A percentile compares a stretch with the other conserved stretches of the same genome.
These are phyloP conservation scores for Begonia loranthoides DNA, from an alignment of 306 rosid genomes.

Conservation along the genomic window DNA sequence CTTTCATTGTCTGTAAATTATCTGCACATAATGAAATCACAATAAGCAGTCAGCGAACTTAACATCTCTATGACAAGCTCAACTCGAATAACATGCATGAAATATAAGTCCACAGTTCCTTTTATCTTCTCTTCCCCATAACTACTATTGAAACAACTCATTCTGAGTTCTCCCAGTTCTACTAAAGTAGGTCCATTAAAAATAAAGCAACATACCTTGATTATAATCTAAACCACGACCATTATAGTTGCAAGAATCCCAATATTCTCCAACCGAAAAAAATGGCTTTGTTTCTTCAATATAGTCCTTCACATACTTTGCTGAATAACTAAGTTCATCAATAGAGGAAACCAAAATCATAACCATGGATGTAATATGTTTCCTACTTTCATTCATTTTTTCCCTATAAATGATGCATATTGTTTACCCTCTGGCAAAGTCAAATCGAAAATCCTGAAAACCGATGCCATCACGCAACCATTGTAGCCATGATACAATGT, in stretches of 20 bases:
- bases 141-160: too few species aligned
- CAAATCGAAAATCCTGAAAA: conserved; percentile 91
- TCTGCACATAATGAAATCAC: too few species aligned
- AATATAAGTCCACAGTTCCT: too few species aligned
- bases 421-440: conserved; percentile 73
- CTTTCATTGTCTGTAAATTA: too few species aligned
- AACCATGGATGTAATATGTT: background rate
- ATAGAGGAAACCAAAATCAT: conserved; percentile 5
- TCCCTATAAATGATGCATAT: background rate
- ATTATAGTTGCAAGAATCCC: conserved; percentile 82
- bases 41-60: too few species aligned
- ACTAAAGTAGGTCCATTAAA: background rate
- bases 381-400: background rate
- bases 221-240: conserved; percentile 60
- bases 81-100: too few species aligned
- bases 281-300: conserved; percentile 74
- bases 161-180: too few species aligned
- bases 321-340: conserved; percentile 37
- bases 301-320: conserved; percentile 77
- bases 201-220: conserved; percentile 43
- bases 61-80: too few species aligned
- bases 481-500: conserved; percentile 61
- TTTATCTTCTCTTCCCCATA: too few species aligned
- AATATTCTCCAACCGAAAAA: conserved; percentile 74
- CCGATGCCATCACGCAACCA: conserved; percentile 62